A percentile compares a stretch with the other conserved stretches of the same genome.
Conservation (phyloP, 306 rosid species). For the Coriaria nepalensis region DNA sequence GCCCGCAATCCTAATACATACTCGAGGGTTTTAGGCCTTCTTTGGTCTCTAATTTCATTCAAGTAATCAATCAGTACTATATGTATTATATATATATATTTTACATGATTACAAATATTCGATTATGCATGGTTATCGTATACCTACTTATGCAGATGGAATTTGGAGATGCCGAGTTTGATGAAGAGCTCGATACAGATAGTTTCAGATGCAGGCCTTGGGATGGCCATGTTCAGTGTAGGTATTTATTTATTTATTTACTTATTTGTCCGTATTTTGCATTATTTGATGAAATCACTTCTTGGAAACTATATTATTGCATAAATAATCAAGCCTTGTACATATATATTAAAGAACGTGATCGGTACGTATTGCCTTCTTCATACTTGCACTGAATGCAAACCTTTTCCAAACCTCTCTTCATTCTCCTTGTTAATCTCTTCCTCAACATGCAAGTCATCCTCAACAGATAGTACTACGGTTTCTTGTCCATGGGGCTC, state of each 20-base stretch:
- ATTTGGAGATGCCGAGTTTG: conserved; percentile 35
- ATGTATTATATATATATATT: too few species aligned
- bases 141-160: conserved; percentile 17
- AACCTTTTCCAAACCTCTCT: conserved; percentile 4
- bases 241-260: conserved; percentile 13
- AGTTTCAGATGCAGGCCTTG: conserved; percentile 34
- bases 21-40: conserved; percentile 26
- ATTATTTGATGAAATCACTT: too few species aligned
- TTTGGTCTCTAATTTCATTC: conserved; percentile 32
- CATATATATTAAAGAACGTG: too few species aligned
- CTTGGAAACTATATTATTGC: too few species aligned
- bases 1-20: conserved; percentile 38
- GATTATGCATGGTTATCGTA: too few species aligned
- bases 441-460: conserved; percentile 7
- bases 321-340: too few species aligned
- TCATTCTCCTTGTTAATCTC: not conserved
- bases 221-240: conserved; percentile 40
- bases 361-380: conserved; percentile 1
- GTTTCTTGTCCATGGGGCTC: conserved; percentile 1
- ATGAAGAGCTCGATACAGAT: conserved; percentile 27
- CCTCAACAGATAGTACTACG: conserved; percentile 2
- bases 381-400: conserved; percentile 3
- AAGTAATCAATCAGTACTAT: conserved; percentile 22
- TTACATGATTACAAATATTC: too few species aligned
- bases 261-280: too few species aligned